Conservation (phyloP, 2,329 filamentous ascomycete genomes). For the Bipolaris sorokiniana region DNA sequence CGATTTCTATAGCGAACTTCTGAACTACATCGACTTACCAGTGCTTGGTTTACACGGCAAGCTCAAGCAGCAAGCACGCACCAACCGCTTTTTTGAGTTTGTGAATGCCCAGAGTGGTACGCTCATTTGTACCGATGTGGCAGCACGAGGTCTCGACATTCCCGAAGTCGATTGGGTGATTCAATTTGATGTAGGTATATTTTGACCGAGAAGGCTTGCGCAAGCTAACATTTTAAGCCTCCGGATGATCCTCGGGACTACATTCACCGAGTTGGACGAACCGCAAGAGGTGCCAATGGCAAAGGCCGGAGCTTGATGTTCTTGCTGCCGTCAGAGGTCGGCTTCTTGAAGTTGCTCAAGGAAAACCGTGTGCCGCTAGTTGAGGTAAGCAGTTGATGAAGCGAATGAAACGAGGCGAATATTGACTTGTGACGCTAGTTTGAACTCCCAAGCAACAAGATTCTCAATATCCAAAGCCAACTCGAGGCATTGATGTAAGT, state of each 20-base stretch:
- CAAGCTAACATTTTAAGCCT: slow-evolving; percentile 1
- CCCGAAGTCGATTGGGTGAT: slow-evolving; percentile 91
- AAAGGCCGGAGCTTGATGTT: slow-evolving; percentile 93
- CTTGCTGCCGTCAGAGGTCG: slow-evolving; percentile 87
- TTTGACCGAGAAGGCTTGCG: background rate
- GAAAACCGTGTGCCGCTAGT: slow-evolving; percentile 90
- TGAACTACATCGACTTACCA: slow-evolving; percentile 96
- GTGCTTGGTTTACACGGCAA: slow-evolving; percentile 87
- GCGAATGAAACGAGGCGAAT: background rate
- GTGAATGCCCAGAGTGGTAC: slow-evolving; percentile 83
- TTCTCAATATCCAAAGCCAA: slow-evolving; percentile 58
- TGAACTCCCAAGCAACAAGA: slow-evolving; percentile 90
- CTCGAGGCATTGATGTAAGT: slow-evolving; percentile 7
- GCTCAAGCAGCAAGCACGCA: slow-evolving; percentile 99
- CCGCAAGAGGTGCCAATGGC: slow-evolving; percentile 80
- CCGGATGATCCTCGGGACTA: slow-evolving; percentile 79
- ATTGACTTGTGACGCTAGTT: slow-evolving; percentile 56
- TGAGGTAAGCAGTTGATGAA: slow-evolving; percentile 55
- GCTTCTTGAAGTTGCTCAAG: slow-evolving; percentile 90
- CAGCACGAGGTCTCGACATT: slow-evolving; percentile 92
- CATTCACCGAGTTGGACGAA: slow-evolving; percentile 88
- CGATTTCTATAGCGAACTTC: slow-evolving; percentile 90
- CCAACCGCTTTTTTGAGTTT: slow-evolving; percentile 98
- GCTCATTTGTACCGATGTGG: slow-evolving; percentile 95
- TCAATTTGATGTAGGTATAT: slow-evolving; percentile 67